Evolutionary conservation across 371 early-diverging fungal genomes (phyloP), one percentile per base, ranked within the genome.

Genomic region (Mucor irregularis): DNA sequence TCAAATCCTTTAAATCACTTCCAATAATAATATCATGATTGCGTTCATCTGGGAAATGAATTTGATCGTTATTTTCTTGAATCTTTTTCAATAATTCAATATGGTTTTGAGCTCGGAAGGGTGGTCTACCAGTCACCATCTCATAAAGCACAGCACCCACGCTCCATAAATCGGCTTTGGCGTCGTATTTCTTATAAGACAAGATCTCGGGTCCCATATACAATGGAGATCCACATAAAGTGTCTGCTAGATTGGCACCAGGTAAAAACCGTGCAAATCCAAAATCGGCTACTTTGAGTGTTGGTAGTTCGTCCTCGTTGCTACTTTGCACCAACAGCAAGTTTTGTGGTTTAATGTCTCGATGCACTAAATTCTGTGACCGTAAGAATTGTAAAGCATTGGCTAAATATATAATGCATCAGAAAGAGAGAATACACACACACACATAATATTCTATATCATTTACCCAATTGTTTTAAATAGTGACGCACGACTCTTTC

Each of bases 141-240:
- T 98, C 99, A 66, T 92, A 97, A 0, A 95, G 65, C 4, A 99
- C 94, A 7, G 95, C 90, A 2, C 99, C 99, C 7, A 98, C 86
- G 53, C 93, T 93, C 99, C 99, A 99, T 22, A 99, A 68, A 69
- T 99, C 99, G 0, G 95, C 96, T 63, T 90, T 91, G 17, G 95
- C 94, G 37, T 93, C 93, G 64, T 97, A 97, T 45, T 88, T 91
- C 65, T 94, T 90, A 47, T 92, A 92, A 9, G 90, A 86, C 22
- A 97, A 71, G 21, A 97, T 95, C 67, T 97, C 97, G 4, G 98
- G 97, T 0, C 95, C 97, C 98, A 97, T 97, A 66, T 97, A 97
- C 13, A 97, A 74, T 25, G 89, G 97, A 14, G 96, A 96, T 0
- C 98, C 98, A 53, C 98, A 98, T 16, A 97, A 77, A 0, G 98